These are phyloP conservation scores for Mortierella polycephala DNA, from an alignment of 371 early-diverging fungal species.

Conservation along the genomic window DNA sequence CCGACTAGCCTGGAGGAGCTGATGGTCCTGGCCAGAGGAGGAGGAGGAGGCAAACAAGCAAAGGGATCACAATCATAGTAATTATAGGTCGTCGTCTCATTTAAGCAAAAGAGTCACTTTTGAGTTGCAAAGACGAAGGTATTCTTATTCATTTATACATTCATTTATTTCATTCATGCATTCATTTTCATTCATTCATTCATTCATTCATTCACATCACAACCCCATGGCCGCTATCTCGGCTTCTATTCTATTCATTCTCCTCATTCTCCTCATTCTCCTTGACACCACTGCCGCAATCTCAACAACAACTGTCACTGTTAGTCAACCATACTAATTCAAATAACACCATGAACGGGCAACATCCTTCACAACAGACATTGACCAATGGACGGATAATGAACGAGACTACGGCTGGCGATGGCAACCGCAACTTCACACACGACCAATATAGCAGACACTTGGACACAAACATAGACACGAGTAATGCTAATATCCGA, in stretches of 20 bases:
- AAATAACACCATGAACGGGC: neutral
- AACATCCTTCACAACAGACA: neutral
- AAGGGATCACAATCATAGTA: too few relatives aligned
- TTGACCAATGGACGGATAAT: conserved; percentile 1
- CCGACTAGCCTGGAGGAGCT: conserved; percentile 44
- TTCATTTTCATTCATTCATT: conserved; percentile 5
- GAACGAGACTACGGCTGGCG: neutral
- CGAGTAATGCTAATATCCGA: neutral
- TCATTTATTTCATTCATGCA: neutral
- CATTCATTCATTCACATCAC: neutral
- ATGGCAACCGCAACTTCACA: neutral
- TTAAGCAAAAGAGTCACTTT: too few relatives aligned
- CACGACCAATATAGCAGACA: neutral
- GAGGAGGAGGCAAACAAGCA: neutral
- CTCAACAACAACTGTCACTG: too few relatives aligned
- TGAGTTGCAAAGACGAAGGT: too few relatives aligned
- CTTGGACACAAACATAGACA: neutral
- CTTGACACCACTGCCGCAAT: neutral
- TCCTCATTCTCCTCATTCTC: neutral
- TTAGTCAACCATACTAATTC: too few relatives aligned
- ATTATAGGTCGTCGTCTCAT: too few relatives aligned
- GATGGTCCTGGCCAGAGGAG: conserved; percentile 46
- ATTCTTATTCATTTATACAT: neutral
- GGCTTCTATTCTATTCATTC: neutral
- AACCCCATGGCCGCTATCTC: neutral